Percentiles rank a stretch among this genome's conserved stretches.
Conservation (phyloP, 1,139 yeast genomes). For the Meyerozyma sp. region DNA sequence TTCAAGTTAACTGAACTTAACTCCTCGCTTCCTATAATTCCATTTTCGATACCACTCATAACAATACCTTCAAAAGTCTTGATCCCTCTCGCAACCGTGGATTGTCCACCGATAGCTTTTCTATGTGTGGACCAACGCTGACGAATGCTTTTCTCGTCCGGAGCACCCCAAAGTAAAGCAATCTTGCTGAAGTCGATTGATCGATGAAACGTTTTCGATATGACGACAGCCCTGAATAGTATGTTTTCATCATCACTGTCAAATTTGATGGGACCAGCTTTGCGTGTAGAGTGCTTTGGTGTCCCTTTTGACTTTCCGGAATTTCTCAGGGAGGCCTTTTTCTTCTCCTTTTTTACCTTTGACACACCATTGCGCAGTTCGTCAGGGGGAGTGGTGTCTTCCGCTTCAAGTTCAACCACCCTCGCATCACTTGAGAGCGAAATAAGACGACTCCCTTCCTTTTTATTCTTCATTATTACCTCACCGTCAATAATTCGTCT, state of each 20-base stretch:
- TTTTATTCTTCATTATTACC: constrained; percentile 8
- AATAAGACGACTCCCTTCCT: background rate
- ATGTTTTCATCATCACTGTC: constrained; percentile 43
- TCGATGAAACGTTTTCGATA: constrained; percentile 51
- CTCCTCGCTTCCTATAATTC: constrained; percentile 38
- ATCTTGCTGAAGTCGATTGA: constrained; percentile 56
- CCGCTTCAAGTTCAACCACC: background rate
- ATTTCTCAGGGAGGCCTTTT: constrained; percentile 5
- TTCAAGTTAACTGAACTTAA: constrained; percentile 44
- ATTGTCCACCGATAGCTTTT: constrained; percentile 49
- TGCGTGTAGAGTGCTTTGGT: background rate
- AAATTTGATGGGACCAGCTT: constrained; percentile 16
- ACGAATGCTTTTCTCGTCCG: constrained; percentile 34
- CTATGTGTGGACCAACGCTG: constrained; percentile 62
- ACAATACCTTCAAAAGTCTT: constrained; percentile 58
- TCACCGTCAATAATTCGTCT: constrained; percentile 27
- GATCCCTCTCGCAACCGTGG: constrained; percentile 46
- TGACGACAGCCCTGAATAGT: constrained; percentile 55
- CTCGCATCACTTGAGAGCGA: background rate
- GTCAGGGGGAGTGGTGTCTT: background rate
- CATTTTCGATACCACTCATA: constrained; percentile 46
- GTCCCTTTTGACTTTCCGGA: background rate
- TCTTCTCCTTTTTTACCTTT: background rate
- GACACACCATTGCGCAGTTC: background rate
- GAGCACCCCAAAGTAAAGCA: constrained; percentile 37